A percentile compares a stretch with the other conserved stretches of the same genome.
Evolutionary conservation across 495 filamentous ascomycete genomes (phyloP).

Genomic region (Hypoxylon fuscum): DNA sequence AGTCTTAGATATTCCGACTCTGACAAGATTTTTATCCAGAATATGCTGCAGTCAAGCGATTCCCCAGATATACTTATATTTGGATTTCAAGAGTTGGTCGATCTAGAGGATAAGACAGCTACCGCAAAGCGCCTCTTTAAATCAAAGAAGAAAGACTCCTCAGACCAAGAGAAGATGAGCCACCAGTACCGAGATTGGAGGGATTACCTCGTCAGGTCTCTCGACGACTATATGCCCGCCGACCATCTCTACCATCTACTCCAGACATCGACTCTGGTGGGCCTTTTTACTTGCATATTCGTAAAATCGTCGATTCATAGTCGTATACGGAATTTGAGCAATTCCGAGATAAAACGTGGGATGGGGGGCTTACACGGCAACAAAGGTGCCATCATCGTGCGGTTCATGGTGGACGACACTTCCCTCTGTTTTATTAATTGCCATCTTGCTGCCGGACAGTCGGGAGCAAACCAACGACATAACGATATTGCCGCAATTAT

Average conservation of each 20-base stretch:
- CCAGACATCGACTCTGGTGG: slow-evolving; percentile 88
- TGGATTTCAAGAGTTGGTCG: slow-evolving; percentile 97
- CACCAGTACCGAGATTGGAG: slow-evolving; percentile 97
- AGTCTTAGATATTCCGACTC: slow-evolving; percentile 73
- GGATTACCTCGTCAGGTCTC: slow-evolving; percentile 79
- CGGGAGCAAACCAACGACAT: slow-evolving; percentile 86
- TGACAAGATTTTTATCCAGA: slow-evolving; percentile 78
- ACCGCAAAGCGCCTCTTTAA: slow-evolving; percentile 88
- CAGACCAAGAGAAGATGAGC: slow-evolving; percentile 93
- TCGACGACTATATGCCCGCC: slow-evolving; percentile 84
- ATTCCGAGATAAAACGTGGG: slow-evolving; percentile 89
- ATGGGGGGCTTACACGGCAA: slow-evolving; percentile 95
- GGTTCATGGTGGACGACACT: slow-evolving; percentile 89
- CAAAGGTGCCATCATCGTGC: slow-evolving; percentile 92
- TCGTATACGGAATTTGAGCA: slow-evolving; percentile 77
- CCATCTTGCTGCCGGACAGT: slow-evolving; percentile 94
- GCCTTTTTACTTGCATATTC: slow-evolving; percentile 95
- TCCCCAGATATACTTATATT: slow-evolving; percentile 92
- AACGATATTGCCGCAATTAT: slow-evolving; percentile 93
- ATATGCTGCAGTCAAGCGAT: slow-evolving; percentile 73
- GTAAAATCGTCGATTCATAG: slow-evolving; percentile 80
- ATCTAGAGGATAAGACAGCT: slow-evolving; percentile 94
- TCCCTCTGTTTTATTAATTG: slow-evolving; percentile 98
- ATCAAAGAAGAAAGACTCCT: slow-evolving; percentile 88
- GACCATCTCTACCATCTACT: slow-evolving; percentile 83